phyloP scores from a whole-genome alignment of 306 rosid genomes.

The Canavalia ensiformis region DNA sequence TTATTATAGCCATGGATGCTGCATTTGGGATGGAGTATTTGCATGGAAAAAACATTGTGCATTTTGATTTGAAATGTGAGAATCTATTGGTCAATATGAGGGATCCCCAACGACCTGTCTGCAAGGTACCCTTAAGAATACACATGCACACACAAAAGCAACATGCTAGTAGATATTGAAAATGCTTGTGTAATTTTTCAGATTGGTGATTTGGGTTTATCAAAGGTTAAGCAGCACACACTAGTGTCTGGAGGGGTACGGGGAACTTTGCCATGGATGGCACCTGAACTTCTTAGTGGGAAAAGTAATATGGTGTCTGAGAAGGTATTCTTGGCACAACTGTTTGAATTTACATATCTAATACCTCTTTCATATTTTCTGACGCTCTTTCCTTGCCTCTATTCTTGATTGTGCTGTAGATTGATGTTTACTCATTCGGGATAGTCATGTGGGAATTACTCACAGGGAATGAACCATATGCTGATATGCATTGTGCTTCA shows the following conservation, averaged over 20 bases:
- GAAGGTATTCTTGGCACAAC: constrained; percentile 66
- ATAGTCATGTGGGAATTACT: constrained; percentile 99
- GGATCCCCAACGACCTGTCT: constrained; percentile 97
- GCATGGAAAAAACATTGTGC: constrained; percentile 95
- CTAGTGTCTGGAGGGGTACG: constrained; percentile 99
- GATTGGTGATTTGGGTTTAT: constrained; percentile 99
- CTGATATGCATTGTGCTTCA: constrained; percentile 97
- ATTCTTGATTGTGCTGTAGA: constrained; percentile 66
- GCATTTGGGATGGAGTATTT: constrained; percentile 99
- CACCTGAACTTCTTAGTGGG: constrained; percentile 98
- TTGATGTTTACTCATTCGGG: constrained; percentile 97
- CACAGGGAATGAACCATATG: constrained; percentile 96
- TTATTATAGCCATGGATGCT: constrained; percentile 99
- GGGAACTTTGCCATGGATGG: constrained; percentile 99
- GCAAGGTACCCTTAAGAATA: constrained; percentile 73
- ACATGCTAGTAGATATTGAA: constrained; percentile 43
- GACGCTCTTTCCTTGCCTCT: constrained; percentile 37
- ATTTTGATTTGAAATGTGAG: constrained; percentile 99
- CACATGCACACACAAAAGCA: not conserved
- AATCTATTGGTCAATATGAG: constrained; percentile 97
- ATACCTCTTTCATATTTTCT: constrained; percentile 41
- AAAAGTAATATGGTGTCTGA: constrained; percentile 98
- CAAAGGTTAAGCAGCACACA: constrained; percentile 96
- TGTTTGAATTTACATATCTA: constrained; percentile 26
- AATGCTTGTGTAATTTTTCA: constrained; percentile 49